Conservation (phyloP, 1,284 basidiomycete species). For the Cutaneotrichosporon daszewskae region DNA sequence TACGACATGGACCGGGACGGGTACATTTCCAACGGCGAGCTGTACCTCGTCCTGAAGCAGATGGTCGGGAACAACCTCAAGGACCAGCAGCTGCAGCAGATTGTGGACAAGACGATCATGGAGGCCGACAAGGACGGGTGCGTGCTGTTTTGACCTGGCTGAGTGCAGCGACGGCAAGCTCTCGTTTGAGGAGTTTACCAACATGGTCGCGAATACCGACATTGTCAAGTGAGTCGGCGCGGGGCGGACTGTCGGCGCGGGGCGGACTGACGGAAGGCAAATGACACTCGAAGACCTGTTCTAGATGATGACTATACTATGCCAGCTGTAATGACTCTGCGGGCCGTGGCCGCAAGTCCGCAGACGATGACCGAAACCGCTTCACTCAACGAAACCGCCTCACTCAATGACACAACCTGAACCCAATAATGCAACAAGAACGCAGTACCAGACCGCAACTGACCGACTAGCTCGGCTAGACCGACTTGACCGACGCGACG, state of each 20-base stretch:
- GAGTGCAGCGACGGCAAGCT: constrained; percentile 71
- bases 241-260: constrained; percentile 40
- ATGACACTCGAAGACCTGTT: constrained; percentile 95
- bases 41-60: constrained; percentile 98
- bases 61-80: constrained; percentile 99
- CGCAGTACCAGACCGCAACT: too few relatives aligned
- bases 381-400: too few relatives aligned
- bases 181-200: constrained; percentile 92
- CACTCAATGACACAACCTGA: too few relatives aligned
- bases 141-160: constrained; percentile 34
- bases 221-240: constrained; percentile 39
- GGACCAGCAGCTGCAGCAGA: constrained; percentile 98
- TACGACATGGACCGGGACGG: constrained; percentile 98
- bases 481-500: not conserved
- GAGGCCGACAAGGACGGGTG: constrained; percentile 89
- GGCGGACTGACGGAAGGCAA: constrained; percentile 73
- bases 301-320: constrained; percentile 40
- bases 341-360: too few relatives aligned
- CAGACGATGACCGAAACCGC: too few relatives aligned
- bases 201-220: constrained; percentile 92
- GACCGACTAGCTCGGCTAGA: constrained; percentile 1
- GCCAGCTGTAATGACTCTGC: not conserved
- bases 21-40: constrained; percentile 96
- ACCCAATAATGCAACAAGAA: too few relatives aligned
- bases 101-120: constrained; percentile 99